A percentile compares a stretch with the other conserved stretches of the same genome.
Evolutionary conservation across 1,139 yeast species (phyloP).

Genomic region (Diutina mesorugosa): DNA sequence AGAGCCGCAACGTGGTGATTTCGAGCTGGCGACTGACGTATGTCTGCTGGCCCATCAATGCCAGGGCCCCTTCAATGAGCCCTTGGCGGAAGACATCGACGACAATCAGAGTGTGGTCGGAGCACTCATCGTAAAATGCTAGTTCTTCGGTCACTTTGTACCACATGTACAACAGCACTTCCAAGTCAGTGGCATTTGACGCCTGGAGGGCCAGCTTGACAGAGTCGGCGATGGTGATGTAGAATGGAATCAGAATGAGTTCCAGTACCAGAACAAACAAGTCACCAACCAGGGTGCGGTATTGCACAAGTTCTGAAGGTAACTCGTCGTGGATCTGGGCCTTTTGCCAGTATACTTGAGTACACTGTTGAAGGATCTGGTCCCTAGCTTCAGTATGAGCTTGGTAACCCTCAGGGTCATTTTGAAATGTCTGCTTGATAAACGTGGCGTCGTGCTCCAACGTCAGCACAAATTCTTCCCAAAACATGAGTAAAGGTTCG

Average conservation of each 20-base stretch:
- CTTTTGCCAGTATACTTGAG: constrained; percentile 52
- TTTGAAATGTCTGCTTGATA: background rate
- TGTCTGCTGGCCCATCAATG: background rate
- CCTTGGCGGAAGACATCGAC: background rate
- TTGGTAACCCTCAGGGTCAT: constrained; percentile 4
- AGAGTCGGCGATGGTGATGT: constrained; percentile 34
- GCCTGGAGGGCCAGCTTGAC: constrained; percentile 15
- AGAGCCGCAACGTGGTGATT: constrained; percentile 32
- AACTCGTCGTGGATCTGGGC: constrained; percentile 7
- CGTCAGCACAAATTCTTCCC: constrained; percentile 63
- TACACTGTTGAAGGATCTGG: constrained; percentile 28
- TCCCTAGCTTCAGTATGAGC: constrained; percentile 17
- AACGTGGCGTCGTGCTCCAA: constrained; percentile 12
- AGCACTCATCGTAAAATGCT: background rate
- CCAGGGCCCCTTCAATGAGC: background rate
- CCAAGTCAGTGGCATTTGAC: background rate
- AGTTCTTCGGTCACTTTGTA: background rate
- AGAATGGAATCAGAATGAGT: constrained; percentile 43
- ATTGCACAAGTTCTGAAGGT: constrained; percentile 14
- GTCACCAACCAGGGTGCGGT: constrained; percentile 64
- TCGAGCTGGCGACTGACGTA: background rate
- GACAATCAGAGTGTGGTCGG: background rate
- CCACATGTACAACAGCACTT: background rate
- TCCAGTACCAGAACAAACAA: constrained; percentile 60
- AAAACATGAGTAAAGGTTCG: constrained; percentile 57